Evolutionary conservation across 305 asterid genomes (phyloP), one percentile per base, ranked within the genome.

Genomic region (Fraxinus greggii): DNA sequence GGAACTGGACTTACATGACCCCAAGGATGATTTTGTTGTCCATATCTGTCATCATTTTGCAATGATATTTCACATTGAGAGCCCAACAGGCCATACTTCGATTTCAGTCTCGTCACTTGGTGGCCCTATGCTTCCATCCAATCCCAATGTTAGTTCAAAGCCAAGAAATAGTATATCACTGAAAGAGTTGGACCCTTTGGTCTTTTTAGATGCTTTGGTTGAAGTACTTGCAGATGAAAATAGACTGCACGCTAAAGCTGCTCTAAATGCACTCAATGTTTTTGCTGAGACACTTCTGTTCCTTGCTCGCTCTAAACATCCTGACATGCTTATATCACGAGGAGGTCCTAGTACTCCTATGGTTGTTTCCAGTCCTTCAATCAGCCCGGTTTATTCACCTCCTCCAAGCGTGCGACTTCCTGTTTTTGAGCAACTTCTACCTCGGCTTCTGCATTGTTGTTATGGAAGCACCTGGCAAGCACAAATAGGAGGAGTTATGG

Each of bases 401-500:
- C 99, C 97, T 84, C 99, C 98, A 23, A 93, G 95, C 81, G 97
- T 95, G 45, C 94, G 98, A 82, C 92, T 97, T 85, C 94, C 96
- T 78, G 93, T 97, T 84, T 97, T 97, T 90, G 99, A 97, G 87
- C 99, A 95, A 85, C 97, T 97, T 88, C 84, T 97, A 84, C 99
- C 98, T 51, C 92, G 98, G 36, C 97, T 97, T 80, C 79, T 97
- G 80, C 99, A 97, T 87, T 97, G 98, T 86, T 97, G 99, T 83
- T 92, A 90, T 79, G 98, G 99, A 78, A 89, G 94, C 83, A 88
- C 97, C 48, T 97, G 99, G 99, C 98, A 97, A 88, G 93, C 98
- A 81, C 99, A 95, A 86, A 93, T 97, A 84, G 99, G 99, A 48
- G 99, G 99, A 84, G 98, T 95, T 82, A 89, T 92, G 94, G 99